These are phyloP conservation scores for Ceratocystis harringtonii DNA, from an alignment of 2,329 filamentous ascomycete genomes.

Conservation along the genomic window DNA sequence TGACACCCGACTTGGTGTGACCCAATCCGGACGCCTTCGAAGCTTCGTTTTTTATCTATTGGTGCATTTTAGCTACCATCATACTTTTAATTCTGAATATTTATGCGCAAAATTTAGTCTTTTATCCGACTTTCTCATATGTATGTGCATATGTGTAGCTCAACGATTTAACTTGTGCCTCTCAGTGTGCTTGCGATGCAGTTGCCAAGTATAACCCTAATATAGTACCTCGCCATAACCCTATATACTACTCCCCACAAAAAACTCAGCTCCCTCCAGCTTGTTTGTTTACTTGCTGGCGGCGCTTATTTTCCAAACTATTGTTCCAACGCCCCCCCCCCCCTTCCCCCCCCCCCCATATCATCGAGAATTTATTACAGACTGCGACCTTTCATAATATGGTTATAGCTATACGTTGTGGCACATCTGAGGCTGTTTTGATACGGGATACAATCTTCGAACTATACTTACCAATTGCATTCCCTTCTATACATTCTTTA, in stretches of 20 bases:
- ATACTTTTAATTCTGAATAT: slow-evolving; percentile 1
- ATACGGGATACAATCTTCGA: background rate
- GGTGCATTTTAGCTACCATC: background rate
- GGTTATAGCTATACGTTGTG: background rate
- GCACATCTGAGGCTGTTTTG: background rate
- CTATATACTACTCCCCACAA: background rate
- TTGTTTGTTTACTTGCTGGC: too few species aligned
- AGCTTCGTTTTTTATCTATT: background rate
- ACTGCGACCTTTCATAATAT: background rate
- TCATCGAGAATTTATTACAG: too few species aligned
- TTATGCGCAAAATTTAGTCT: background rate
- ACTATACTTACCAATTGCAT: background rate
- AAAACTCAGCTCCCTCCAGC: background rate
- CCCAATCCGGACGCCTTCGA: background rate
- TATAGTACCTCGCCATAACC: background rate
- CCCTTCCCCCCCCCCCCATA: too few species aligned
- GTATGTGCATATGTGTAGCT: background rate
- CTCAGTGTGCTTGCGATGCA: background rate
- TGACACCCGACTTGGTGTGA: background rate
- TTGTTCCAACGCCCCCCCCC: too few species aligned
- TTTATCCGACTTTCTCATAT: background rate
- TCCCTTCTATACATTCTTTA: background rate
- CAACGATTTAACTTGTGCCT: too few species aligned
- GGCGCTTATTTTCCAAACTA: too few species aligned
- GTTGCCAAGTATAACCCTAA: background rate